Conservation (phyloP, 1,284 basidiomycete genomes). For the Microbotryum intermedium region DNA sequence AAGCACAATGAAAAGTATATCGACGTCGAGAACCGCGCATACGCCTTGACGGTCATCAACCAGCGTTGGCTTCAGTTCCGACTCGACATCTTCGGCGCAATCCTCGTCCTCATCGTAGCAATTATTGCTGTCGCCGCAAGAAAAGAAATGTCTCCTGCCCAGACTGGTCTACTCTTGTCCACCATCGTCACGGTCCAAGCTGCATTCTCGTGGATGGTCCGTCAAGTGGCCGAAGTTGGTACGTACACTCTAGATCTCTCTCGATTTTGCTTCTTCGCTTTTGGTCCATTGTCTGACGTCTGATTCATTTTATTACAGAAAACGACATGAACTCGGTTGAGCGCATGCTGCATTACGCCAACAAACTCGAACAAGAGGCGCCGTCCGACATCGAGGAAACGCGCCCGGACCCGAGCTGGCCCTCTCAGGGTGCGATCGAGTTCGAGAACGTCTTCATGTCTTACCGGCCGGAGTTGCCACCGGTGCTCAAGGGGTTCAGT, state of each 20-base stretch:
- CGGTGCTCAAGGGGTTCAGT: conserved; percentile 70
- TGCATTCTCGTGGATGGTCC: conserved; percentile 71
- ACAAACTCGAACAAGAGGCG: conserved; percentile 42
- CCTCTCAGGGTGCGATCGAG: conserved; percentile 29
- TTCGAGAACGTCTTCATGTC: conserved; percentile 69
- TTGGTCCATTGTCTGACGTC: conserved; percentile 49
- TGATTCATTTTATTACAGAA: conserved; percentile 41
- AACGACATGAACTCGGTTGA: conserved; percentile 90
- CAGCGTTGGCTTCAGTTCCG: conserved; percentile 62
- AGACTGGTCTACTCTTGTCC: conserved; percentile 56
- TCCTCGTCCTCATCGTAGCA: conserved; percentile 67
- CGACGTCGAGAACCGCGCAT: conserved; percentile 82
- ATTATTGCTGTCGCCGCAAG: conserved; percentile 62
- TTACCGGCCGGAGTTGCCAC: conserved; percentile 68
- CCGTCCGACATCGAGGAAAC: conserved; percentile 23
- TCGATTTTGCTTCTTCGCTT: no score
- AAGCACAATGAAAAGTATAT: conserved; percentile 66
- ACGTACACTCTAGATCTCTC: not conserved
- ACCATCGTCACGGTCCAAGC: conserved; percentile 52
- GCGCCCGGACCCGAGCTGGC: conserved; percentile 33
- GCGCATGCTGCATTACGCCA: conserved; percentile 47
- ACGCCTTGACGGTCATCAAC: conserved; percentile 74
- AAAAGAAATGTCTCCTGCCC: conserved; percentile 54
- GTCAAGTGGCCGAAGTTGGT: conserved; percentile 45
- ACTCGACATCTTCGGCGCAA: conserved; percentile 69